Conservation (phyloP, 140 eudicot genomes). For the Flaveria floridana region DNA sequence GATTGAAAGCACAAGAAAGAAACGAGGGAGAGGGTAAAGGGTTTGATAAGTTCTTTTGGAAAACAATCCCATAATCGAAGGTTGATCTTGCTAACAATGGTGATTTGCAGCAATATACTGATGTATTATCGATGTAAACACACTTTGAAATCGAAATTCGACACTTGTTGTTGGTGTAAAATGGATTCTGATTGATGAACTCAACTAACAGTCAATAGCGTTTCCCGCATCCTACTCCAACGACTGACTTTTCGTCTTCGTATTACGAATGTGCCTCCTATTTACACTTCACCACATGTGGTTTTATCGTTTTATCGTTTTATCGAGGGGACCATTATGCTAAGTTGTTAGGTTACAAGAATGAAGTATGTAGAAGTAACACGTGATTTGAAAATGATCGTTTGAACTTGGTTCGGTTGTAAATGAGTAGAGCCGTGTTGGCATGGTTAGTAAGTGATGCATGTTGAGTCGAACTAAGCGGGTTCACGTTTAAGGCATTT, state of each 20-base stretch:
- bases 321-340: no score
- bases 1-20: conserved; percentile 32
- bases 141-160: no score
- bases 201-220: conserved; percentile 23
- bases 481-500: no score
- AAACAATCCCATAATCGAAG: conserved; percentile 40
- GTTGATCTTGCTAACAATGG: not conserved
- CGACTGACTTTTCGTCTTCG: conserved; percentile 3
- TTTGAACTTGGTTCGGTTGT: not conserved
- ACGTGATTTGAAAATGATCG: no score
- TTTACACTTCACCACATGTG: not conserved
- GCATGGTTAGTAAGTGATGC: no score
- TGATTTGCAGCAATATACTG: no score
- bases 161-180: no score
- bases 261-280: not conserved
- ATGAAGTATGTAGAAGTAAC: not conserved
- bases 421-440: no score
- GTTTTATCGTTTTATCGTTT: not conserved
- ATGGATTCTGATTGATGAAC: not conserved
- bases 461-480: no score
- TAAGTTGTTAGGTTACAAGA: not conserved
- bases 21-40: conserved; percentile 33
- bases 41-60: conserved; percentile 30
- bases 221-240: conserved; percentile 29
- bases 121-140: no score